phyloP scores from a whole-genome alignment of 2,329 filamentous ascomycete genomes.

The Monosporascus sp. region DNA sequence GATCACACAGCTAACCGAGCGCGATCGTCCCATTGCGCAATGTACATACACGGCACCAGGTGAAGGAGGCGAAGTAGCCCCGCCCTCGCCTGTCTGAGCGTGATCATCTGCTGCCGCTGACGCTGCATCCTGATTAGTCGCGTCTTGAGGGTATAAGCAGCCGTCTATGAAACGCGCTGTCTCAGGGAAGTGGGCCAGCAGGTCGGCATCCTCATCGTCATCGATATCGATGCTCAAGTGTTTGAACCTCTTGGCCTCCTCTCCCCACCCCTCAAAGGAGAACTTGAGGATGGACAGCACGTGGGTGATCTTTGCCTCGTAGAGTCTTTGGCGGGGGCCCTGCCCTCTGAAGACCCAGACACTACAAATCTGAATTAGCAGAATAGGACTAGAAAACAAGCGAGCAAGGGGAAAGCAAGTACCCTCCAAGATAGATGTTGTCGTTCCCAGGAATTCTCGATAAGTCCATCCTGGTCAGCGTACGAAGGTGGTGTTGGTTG shows the following conservation, averaged over 20 bases:
- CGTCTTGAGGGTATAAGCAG: constrained; percentile 45
- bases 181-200: constrained; percentile 72
- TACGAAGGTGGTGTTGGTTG: too few species aligned
- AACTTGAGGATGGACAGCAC: constrained; percentile 70
- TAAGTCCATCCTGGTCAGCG: constrained; percentile 44
- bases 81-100: neutral
- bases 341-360: constrained; percentile 60
- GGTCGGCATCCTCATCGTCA: constrained; percentile 83
- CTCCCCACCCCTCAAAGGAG: constrained; percentile 34
- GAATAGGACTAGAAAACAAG: neutral
- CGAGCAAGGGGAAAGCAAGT: constrained; percentile 24
- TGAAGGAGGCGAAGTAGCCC: constrained; percentile 7
- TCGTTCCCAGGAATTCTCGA: constrained; percentile 64
- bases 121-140: neutral
- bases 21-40: constrained; percentile 94
- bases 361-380: constrained; percentile 39
- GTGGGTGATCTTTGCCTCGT: constrained; percentile 75
- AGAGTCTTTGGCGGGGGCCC: constrained; percentile 63
- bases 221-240: constrained; percentile 81
- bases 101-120: constrained; percentile 55
- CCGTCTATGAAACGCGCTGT: constrained; percentile 80
- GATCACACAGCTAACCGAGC: constrained; percentile 76
- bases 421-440: constrained; percentile 78
- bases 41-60: constrained; percentile 48
- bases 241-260: constrained; percentile 53